Conservation (phyloP, 768 basidiomycete species). For the Tubosaeta sp. region DNA sequence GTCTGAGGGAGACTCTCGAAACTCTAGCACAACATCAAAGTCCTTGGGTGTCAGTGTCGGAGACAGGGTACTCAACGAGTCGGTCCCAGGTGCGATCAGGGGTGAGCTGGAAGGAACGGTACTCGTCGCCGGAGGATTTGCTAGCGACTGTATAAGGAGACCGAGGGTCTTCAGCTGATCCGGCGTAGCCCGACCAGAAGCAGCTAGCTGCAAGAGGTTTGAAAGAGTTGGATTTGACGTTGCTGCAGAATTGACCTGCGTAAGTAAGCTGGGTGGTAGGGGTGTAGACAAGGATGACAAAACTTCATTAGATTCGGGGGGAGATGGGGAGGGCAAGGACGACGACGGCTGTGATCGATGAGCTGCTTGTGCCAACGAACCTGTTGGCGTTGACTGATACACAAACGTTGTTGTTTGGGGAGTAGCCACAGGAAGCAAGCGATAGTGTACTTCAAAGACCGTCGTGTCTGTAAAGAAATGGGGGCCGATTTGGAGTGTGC, state of each 20-base stretch:
- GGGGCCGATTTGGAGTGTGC: slow-evolving; percentile 71
- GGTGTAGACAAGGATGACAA: slow-evolving; percentile 43
- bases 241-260: slow-evolving; percentile 64
- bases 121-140: slow-evolving; percentile 22
- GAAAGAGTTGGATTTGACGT: slow-evolving; percentile 64
- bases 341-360: slow-evolving; percentile 22
- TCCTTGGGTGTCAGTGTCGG: slow-evolving; percentile 38
- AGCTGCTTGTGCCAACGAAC: slow-evolving; percentile 27
- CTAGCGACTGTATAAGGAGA: slow-evolving; percentile 67
- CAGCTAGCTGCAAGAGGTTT: slow-evolving; percentile 60
- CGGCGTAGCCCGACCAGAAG: slow-evolving; percentile 54
- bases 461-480: slow-evolving; percentile 65
- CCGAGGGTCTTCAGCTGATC: slow-evolving; percentile 68
- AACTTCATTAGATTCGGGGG: slow-evolving; percentile 36
- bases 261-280: slow-evolving; percentile 55
- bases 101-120: slow-evolving; percentile 7
- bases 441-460: slow-evolving; percentile 72
- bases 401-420: slow-evolving; percentile 21
- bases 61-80: slow-evolving; percentile 11
- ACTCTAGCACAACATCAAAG: slow-evolving; percentile 74
- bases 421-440: slow-evolving; percentile 30
- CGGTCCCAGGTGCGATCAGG: not conserved
- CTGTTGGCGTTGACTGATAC: slow-evolving; percentile 25
- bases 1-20: slow-evolving; percentile 56
- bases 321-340: slow-evolving; percentile 16